Conservation (phyloP, 805 yeast species). For the Teunomyces gatunensis region DNA sequence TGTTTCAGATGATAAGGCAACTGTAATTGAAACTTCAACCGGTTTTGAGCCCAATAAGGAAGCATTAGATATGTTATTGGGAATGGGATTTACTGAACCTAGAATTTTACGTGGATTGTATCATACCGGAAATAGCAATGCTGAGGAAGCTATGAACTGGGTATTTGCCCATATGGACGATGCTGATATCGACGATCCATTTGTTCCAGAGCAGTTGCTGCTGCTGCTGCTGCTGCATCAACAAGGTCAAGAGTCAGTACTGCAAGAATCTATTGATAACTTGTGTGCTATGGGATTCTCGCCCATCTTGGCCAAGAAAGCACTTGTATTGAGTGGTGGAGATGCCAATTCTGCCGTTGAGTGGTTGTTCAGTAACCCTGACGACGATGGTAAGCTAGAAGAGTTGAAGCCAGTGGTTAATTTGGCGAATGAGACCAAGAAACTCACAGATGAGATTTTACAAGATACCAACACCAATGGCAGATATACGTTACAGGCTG, state of each 20-base stretch:
- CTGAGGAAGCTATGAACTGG: constrained; percentile 88
- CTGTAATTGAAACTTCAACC: constrained; percentile 12
- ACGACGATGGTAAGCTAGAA: constrained; percentile 64
- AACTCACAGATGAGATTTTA: constrained; percentile 13
- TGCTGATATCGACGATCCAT: constrained; percentile 66
- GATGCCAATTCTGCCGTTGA: constrained; percentile 80
- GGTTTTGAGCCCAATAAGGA: constrained; percentile 54
- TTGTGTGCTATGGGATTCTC: constrained; percentile 79
- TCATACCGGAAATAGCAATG: constrained; percentile 61
- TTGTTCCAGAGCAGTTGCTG: constrained; percentile 20
- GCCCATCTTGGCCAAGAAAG: constrained; percentile 63
- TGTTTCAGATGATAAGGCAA: constrained; percentile 23
- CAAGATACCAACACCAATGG: constrained; percentile 15
- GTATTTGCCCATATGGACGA: constrained; percentile 87
- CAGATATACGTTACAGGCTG: constrained; percentile 53
- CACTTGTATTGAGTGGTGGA: constrained; percentile 56
- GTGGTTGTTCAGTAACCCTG: constrained; percentile 84
- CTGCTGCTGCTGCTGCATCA: constrained; percentile 13
- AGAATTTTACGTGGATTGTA: constrained; percentile 67
- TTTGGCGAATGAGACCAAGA: constrained; percentile 20
- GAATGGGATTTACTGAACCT: constrained; percentile 85
- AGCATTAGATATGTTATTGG: constrained; percentile 52
- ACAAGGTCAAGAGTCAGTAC: constrained; percentile 18
- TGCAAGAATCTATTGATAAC: constrained; percentile 42
- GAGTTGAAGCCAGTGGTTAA: constrained; percentile 21